These are phyloP conservation scores for Auriculariales sp. DNA, from an alignment of 768 basidiomycete species.

Conservation along the genomic window DNA sequence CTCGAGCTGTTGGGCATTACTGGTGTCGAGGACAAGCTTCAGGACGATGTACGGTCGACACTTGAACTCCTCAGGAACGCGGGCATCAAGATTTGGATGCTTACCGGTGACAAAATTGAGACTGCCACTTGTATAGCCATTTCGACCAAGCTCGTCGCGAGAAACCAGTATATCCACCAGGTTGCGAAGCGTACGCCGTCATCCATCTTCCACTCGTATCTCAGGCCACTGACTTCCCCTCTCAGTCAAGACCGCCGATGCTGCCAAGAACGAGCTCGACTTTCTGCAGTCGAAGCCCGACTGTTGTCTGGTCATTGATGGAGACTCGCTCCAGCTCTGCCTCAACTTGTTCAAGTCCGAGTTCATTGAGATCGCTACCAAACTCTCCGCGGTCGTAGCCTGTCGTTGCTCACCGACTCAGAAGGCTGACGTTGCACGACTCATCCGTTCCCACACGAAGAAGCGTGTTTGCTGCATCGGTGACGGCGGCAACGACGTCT, in stretches of 20 bases:
- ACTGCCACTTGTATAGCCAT: constrained; percentile 97
- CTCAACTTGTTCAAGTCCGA: constrained; percentile 82
- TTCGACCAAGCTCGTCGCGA: constrained; percentile 86
- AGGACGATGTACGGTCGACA: constrained; percentile 91
- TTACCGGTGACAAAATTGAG: constrained; percentile 98
- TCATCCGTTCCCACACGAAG: constrained; percentile 80
- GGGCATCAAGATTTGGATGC: constrained; percentile 99
- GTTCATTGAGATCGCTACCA: constrained; percentile 92
- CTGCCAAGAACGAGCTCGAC: constrained; percentile 77
- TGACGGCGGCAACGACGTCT: constrained; percentile 97
- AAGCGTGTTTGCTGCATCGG: constrained; percentile 98
- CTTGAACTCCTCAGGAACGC: constrained; percentile 88
- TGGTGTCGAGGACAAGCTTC: constrained; percentile 97
- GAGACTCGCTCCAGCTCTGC: constrained; percentile 84
- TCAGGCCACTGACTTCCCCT: constrained; percentile 1
- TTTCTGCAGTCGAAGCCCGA: constrained; percentile 90
- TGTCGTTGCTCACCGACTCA: constrained; percentile 98
- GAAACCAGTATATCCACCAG: constrained; percentile 96
- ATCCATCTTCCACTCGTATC: constrained; percentile 1
- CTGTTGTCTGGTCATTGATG: constrained; percentile 96
- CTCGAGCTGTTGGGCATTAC: constrained; percentile 87
- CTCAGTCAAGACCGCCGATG: constrained; percentile 73
- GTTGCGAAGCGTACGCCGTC: constrained; percentile 77
- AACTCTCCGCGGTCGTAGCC: constrained; percentile 89
- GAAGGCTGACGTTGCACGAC: constrained; percentile 91